Conservation (phyloP, 805 yeast species). For the Cyberlindnera veronae region DNA sequence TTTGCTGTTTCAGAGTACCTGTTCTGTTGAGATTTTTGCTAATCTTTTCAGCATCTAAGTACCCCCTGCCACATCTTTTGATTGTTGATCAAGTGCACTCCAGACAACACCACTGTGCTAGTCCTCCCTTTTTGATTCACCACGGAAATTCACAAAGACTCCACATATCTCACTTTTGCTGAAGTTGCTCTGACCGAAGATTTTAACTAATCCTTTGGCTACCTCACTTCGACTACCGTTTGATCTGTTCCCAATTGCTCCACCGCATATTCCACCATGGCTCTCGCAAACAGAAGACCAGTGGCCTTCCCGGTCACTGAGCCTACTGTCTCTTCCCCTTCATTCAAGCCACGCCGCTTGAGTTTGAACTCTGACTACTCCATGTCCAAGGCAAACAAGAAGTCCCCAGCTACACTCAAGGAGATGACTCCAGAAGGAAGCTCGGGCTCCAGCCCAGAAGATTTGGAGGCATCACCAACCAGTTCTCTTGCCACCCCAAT, state of each 20-base stretch:
- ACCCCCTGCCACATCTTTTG: background rate
- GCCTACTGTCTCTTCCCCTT: constrained; percentile 25
- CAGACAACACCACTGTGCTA: background rate
- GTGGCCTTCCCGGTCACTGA: constrained; percentile 45
- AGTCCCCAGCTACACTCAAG: constrained; percentile 17
- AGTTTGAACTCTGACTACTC: constrained; percentile 23
- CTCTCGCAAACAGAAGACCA: constrained; percentile 66
- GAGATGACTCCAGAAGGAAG: constrained; percentile 27
- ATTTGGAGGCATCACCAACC: constrained; percentile 26
- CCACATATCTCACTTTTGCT: background rate
- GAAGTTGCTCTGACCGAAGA: constrained; percentile 17
- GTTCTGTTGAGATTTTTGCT: constrained; percentile 6
- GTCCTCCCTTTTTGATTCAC: too few species aligned
- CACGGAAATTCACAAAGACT: too few species aligned
- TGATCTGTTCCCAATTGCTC: background rate
- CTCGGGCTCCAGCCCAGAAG: constrained; percentile 25
- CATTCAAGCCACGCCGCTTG: constrained; percentile 30
- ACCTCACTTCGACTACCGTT: background rate
- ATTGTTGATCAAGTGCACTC: constrained; percentile 6
- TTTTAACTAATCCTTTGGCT: constrained; percentile 28
- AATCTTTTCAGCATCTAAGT: constrained; percentile 1
- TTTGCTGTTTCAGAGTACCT: background rate
- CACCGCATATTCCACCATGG: constrained; percentile 37
- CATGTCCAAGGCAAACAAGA: constrained; percentile 10
- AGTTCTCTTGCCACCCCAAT: constrained; percentile 20